These are phyloP conservation scores for Coemansia aciculifera DNA, from an alignment of 192 early-diverging fungal genomes.

Conservation along the genomic window DNA sequence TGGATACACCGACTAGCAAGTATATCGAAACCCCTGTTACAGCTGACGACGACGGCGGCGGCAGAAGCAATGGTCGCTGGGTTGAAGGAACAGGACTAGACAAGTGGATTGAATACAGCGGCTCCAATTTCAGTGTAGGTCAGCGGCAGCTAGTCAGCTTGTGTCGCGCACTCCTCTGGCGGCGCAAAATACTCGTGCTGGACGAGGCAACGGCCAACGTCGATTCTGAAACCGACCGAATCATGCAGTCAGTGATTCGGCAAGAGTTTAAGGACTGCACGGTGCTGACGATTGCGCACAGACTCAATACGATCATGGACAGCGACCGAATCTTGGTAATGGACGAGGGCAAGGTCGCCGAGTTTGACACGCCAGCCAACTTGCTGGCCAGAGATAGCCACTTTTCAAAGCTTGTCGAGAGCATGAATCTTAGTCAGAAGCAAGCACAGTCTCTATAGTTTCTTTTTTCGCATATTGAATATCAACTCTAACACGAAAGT, in stretches of 20 bases:
- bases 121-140: constrained; percentile 69
- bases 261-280: constrained; percentile 30
- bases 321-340: constrained; percentile 63
- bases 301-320: constrained; percentile 64
- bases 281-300: constrained; percentile 69
- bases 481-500: neutral
- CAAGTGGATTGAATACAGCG: constrained; percentile 44
- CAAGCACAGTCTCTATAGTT: neutral
- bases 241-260: constrained; percentile 65
- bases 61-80: neutral
- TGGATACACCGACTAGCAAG: constrained; percentile 32
- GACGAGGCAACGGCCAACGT: constrained; percentile 24
- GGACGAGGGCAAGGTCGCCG: constrained; percentile 31
- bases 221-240: constrained; percentile 55
- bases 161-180: too few species aligned
- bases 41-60: constrained; percentile 18
- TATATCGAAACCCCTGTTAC: neutral
- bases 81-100: constrained; percentile 12
- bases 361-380: constrained; percentile 27
- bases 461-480: neutral
- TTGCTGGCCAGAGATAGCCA: constrained; percentile 8
- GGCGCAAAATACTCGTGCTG: too few species aligned
- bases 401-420: constrained; percentile 16
- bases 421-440: constrained; percentile 6
- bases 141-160: constrained; percentile 57